phyloP scores from a whole-genome alignment of 805 yeast genomes.

The Ogataea pilisensis region DNA sequence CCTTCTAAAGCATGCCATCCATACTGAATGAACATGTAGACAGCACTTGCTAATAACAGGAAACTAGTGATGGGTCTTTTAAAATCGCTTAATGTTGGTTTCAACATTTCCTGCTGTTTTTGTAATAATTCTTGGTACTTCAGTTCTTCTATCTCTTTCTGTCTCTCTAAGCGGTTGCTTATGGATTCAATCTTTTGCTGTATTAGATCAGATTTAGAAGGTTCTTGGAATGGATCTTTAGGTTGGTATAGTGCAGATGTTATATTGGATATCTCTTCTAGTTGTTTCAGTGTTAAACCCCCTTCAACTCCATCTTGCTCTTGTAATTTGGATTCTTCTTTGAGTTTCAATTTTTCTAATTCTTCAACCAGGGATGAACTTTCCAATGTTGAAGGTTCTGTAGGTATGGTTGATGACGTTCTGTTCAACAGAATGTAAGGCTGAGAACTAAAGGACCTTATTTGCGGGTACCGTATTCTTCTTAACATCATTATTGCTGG shows the following conservation, averaged over 20 bases:
- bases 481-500: background rate
- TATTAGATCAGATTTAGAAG: slow-evolving; percentile 28
- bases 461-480: background rate
- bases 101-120: slow-evolving; percentile 17
- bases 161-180: slow-evolving; percentile 20
- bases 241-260: slow-evolving; percentile 27
- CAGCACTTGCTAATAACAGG: slow-evolving; percentile 29
- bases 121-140: slow-evolving; percentile 14
- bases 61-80: slow-evolving; percentile 30
- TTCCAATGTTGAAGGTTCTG: background rate
- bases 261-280: slow-evolving; percentile 15
- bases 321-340: no score
- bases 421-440: background rate
- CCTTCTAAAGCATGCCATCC: slow-evolving; percentile 30
- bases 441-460: background rate
- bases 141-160: slow-evolving; percentile 19
- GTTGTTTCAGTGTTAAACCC: slow-evolving; percentile 9
- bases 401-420: background rate
- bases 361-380: background rate
- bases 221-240: slow-evolving; percentile 24
- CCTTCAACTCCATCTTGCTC: no score
- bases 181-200: slow-evolving; percentile 25
- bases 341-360: background rate
- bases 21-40: slow-evolving; percentile 31
- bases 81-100: slow-evolving; percentile 31